Base-by-base conservation (phyloP, 768 basidiomycete genomes). In the Nevesoporus exiguus region DNA sequence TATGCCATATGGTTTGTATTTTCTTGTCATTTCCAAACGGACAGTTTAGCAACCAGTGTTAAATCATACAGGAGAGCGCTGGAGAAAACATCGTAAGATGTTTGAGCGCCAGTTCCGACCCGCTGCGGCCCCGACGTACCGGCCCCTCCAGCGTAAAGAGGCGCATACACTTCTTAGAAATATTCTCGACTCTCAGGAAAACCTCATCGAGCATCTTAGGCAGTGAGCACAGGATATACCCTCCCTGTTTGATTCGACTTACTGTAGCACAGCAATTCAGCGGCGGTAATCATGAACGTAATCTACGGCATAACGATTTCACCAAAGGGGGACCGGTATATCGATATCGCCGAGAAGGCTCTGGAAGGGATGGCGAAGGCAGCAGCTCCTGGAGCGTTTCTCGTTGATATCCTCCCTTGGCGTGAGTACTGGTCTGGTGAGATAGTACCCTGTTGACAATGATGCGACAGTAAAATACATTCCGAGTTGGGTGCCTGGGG, bases 41-140 rank as follows among this genome's bases (percentile, higher is more conserved):
- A 19, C 19, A 13, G 10, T 42, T 41, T 8, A 25, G 0, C 50
- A 22, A 57, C 19, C 47, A 19, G 36, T 7, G 15, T 29, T 17
- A n/a, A 22, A 13, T 21, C 5, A 25, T 58, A 37, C n/a, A 81
- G 80, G 80, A 33, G 77, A 79, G 27, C 71, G 71, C 22, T 82
- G 80, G 80, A 79, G 72, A 52, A 72, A 68, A 39, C 80, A 81
- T 60, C 77, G 81, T 47, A 77, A 72, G 41, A 74, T 79, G 70
- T 81, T 83, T 58, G 76, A 81, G 55, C 69, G 73, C 5, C 76
- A 80, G 60, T 82, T 83, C 52, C 76, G 76, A 33, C 76, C 76
- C 27, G 72, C 75, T 2, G 67, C 69, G 5, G 72, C 73, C 1
- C 70, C 72, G 0, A 67, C 63, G 1, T 76, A 78, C 58, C 75